Percentiles rank a stretch among this genome's conserved stretches.
phyloP scores from a whole-genome alignment of 306 rosid species.

The Malus sieversii region DNA sequence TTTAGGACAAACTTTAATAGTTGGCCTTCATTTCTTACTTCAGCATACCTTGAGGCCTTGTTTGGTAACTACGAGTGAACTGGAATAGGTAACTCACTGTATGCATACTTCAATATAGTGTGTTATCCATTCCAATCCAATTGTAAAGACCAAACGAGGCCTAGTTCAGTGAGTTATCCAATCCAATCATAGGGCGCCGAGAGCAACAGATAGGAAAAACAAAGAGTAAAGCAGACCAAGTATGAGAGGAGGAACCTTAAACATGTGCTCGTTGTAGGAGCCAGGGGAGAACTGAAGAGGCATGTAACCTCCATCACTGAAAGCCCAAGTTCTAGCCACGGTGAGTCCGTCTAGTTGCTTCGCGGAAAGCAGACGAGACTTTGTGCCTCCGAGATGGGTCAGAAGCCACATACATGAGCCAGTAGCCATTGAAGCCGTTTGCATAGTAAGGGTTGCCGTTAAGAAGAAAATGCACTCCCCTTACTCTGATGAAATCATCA shows the following conservation, averaged over 20 bases:
- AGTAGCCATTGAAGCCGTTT: conserved; percentile 89
- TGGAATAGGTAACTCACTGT: too few relatives aligned
- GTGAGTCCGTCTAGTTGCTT: conserved; percentile 70
- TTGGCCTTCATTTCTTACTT: too few relatives aligned
- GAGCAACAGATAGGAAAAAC: too few relatives aligned
- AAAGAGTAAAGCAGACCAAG: background rate
- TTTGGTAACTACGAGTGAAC: too few relatives aligned
- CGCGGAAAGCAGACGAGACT: conserved; percentile 57
- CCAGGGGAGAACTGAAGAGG: conserved; percentile 85
- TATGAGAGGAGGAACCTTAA: conserved; percentile 39
- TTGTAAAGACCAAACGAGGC: too few relatives aligned
- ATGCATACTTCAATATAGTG: too few relatives aligned
- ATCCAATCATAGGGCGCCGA: too few relatives aligned
- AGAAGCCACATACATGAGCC: conserved; percentile 82
- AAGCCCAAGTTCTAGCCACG: conserved; percentile 96
- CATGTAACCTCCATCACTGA: conserved; percentile 84
- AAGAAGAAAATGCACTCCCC: conserved; percentile 56
- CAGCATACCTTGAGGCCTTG: too few relatives aligned
- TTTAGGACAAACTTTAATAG: too few relatives aligned
- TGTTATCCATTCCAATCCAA: too few relatives aligned
- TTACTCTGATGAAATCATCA: conserved; percentile 63
- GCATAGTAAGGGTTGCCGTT: conserved; percentile 78
- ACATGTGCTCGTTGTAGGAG: conserved; percentile 72
- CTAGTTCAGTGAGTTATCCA: too few relatives aligned
- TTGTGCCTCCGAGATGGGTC: conserved; percentile 78